These are phyloP conservation scores for Cladosporium sp. DNA, from an alignment of 2,329 filamentous ascomycete species.

Conservation along the genomic window DNA sequence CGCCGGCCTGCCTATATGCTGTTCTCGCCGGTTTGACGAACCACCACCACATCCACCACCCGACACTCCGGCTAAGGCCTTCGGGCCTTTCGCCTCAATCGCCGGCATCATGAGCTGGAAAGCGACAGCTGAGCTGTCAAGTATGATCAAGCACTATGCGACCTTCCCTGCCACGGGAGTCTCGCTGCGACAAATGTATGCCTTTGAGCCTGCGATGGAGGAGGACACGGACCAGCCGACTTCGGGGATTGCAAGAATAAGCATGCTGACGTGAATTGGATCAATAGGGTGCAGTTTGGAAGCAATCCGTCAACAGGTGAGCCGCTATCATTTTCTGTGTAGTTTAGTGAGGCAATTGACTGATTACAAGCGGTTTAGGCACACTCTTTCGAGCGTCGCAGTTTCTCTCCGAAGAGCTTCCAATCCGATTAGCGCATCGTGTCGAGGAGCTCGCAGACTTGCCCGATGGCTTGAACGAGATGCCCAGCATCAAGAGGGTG, in stretches of 20 bases:
- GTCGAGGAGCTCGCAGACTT: conserved; percentile 90
- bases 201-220: conserved; percentile 69
- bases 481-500: conserved; percentile 93
- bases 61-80: conserved; percentile 7
- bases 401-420: conserved; percentile 96
- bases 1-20: background rate
- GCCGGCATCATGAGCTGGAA: conserved; percentile 57
- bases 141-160: conserved; percentile 95
- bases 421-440: conserved; percentile 91
- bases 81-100: conserved; percentile 6
- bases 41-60: background rate
- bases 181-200: conserved; percentile 97
- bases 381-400: conserved; percentile 97
- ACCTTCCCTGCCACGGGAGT: conserved; percentile 95
- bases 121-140: conserved; percentile 84
- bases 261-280: conserved; percentile 4
- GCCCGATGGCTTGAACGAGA: conserved; percentile 93
- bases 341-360: background rate
- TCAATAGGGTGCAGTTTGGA: conserved; percentile 73
- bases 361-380: conserved; percentile 48
- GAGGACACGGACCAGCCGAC: background rate
- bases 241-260: conserved; percentile 55
- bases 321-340: conserved; percentile 21
- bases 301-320: conserved; percentile 86
- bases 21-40: background rate